These are phyloP conservation scores for Discostella stelligeroides DNA, from an alignment of 108 stramenopile genomes.

Conservation along the genomic window DNA sequence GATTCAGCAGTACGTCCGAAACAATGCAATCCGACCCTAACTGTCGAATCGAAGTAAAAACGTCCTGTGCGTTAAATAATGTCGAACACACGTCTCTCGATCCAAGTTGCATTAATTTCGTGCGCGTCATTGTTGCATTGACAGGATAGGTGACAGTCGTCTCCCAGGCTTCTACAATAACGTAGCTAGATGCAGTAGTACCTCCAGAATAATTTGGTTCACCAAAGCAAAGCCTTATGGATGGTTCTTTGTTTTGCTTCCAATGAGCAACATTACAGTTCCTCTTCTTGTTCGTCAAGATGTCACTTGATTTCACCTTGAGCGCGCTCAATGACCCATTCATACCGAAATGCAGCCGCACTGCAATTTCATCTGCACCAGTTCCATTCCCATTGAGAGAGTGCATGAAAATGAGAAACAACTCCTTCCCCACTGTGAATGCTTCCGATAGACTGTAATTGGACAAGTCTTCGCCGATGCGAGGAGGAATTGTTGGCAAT, in stretches of 20 bases:
- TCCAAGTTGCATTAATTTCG: constrained; percentile 42
- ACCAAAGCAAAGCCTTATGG: constrained; percentile 35
- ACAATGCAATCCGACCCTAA: constrained; percentile 35
- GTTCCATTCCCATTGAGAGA: background rate
- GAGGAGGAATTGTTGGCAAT: background rate
- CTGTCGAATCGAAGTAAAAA: constrained; percentile 43
- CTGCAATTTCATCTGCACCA: constrained; percentile 27
- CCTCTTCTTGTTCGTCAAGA: too few species aligned
- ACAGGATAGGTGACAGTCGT: constrained; percentile 40
- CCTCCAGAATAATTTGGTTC: constrained; percentile 9
- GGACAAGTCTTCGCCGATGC: constrained; percentile 14
- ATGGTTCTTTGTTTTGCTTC: constrained; percentile 41
- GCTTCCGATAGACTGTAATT: constrained; percentile 41
- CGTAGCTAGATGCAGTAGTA: background rate
- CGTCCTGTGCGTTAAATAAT: constrained; percentile 48
- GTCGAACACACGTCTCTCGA: constrained; percentile 48
- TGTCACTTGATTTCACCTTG: constrained; percentile 16
- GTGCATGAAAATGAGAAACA: constrained; percentile 58
- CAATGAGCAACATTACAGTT: constrained; percentile 28
- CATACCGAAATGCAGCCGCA: constrained; percentile 75
- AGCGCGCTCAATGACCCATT: constrained; percentile 50
- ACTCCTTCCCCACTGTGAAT: constrained; percentile 70
- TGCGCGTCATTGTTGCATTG: constrained; percentile 45
- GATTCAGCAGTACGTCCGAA: constrained; percentile 66
- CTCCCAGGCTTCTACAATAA: constrained; percentile 49